These are phyloP conservation scores for Metarhizium rileyi DNA, from an alignment of 2,329 filamentous ascomycete genomes.

Conservation along the genomic window DNA sequence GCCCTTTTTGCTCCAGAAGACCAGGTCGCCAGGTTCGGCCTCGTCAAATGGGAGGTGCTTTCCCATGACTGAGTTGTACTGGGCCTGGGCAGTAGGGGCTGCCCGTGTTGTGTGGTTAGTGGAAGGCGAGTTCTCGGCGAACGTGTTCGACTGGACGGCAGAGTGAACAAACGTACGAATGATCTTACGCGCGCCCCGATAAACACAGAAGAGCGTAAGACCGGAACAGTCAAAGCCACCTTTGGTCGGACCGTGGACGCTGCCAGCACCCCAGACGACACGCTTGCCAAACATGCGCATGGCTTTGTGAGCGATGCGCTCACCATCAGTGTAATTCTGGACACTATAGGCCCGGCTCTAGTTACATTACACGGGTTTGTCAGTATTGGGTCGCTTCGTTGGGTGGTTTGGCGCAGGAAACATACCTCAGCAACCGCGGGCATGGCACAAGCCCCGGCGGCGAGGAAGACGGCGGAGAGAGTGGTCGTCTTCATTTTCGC, in stretches of 20 bases:
- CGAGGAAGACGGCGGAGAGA: background rate
- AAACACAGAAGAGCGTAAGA: conserved; percentile 12
- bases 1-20: conserved; percentile 11
- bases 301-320: conserved; percentile 10
- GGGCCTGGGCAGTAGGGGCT: conserved; percentile 10
- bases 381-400: background rate
- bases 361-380: background rate
- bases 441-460: conserved; percentile 3
- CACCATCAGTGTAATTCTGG: too few relatives aligned
- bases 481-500: conserved; percentile 4
- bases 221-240: conserved; percentile 13
- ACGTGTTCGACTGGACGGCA: too few relatives aligned
- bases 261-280: conserved; percentile 11
- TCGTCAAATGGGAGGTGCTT: conserved; percentile 9
- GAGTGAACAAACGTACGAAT: too few relatives aligned
- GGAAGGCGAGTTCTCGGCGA: too few relatives aligned
- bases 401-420: background rate
- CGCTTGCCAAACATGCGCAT: conserved; percentile 7
- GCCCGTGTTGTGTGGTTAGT: too few relatives aligned
- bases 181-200: conserved; percentile 11
- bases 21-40: conserved; percentile 11
- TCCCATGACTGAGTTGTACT: conserved; percentile 12
- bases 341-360: too few relatives aligned
- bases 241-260: conserved; percentile 10
- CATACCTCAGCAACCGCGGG: background rate